Evolutionary conservation across 345 rosid genomes (phyloP).

Genomic region (Crucihimalaya himalaica): DNA sequence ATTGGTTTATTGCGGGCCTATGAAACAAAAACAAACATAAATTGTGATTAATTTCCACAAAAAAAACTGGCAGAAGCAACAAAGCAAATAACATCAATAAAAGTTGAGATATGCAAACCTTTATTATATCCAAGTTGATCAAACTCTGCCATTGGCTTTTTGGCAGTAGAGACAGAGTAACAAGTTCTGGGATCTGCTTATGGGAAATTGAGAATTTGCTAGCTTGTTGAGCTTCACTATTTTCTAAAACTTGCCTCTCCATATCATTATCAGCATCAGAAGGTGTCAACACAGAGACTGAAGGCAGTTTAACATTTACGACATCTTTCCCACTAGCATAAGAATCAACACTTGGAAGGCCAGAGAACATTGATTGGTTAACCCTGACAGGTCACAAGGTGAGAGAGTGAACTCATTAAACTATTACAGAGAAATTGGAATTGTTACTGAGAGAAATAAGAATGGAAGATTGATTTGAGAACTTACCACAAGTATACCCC

Average conservation of each 20-base stretch:
- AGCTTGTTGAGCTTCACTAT: constrained; percentile 34
- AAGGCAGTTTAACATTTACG: constrained; percentile 73
- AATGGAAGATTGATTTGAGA: constrained; percentile 16
- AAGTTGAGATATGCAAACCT: constrained; percentile 48
- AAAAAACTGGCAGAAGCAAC: not conserved
- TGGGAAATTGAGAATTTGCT: constrained; percentile 41
- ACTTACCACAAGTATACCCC: constrained; percentile 89
- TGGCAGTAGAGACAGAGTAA: constrained; percentile 85
- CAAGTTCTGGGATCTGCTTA: constrained; percentile 84
- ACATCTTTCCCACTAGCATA: constrained; percentile 83
- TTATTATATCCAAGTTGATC: constrained; percentile 92
- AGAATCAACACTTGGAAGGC: constrained; percentile 59
- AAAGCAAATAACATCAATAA: not conserved
- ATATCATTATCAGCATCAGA: constrained; percentile 52
- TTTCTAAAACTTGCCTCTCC: constrained; percentile 42
- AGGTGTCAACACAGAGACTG: constrained; percentile 61
- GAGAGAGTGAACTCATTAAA: not conserved
- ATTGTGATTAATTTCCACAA: not conserved
- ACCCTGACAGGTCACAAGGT: constrained; percentile 52
- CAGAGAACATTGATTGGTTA: constrained; percentile 80
- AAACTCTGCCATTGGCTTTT: constrained; percentile 97
- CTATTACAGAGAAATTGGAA: not conserved
- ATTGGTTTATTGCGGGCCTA: constrained; percentile 89
- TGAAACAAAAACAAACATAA: constrained; percentile 21
- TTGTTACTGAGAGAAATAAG: not conserved